phyloP scores from a whole-genome alignment of 2,329 filamentous ascomycete species.

The Fusarium sp. region DNA sequence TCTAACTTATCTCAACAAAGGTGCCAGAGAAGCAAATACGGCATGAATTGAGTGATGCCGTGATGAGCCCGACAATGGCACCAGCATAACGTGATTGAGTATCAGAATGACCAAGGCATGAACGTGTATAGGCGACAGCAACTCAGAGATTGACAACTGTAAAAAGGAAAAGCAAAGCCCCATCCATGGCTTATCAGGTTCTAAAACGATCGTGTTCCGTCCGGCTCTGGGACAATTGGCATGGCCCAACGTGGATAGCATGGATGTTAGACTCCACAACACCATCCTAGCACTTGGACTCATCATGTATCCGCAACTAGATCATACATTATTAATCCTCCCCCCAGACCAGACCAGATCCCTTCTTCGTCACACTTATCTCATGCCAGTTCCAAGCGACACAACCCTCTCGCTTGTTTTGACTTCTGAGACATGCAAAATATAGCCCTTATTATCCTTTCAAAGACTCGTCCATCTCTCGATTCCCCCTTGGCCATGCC shows the following conservation, averaged over 20 bases:
- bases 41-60: background rate
- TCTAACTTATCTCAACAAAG: conserved; percentile 9
- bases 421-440: conserved; percentile 18
- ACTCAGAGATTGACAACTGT: conserved; percentile 7
- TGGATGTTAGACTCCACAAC: conserved; percentile 24
- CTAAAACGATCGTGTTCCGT: conserved; percentile 18
- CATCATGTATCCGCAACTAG: conserved; percentile 30
- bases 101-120: background rate
- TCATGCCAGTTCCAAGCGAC: conserved; percentile 22
- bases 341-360: background rate
- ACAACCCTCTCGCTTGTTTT: conserved; percentile 16
- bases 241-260: background rate
- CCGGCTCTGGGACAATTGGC: background rate
- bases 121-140: background rate
- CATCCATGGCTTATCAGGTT: background rate
- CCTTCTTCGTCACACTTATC: conserved; percentile 35
- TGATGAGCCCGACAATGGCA: background rate
- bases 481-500: conserved; percentile 19
- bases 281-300: conserved; percentile 32
- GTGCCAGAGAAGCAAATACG: background rate
- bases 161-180: background rate
- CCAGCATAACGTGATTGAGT: background rate
- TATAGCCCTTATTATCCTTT: background rate
- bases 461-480: background rate
- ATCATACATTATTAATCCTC: conserved; percentile 34